Base-by-base conservation (phyloP, 139 green algal species). In the Picochlorum sp. region DNA sequence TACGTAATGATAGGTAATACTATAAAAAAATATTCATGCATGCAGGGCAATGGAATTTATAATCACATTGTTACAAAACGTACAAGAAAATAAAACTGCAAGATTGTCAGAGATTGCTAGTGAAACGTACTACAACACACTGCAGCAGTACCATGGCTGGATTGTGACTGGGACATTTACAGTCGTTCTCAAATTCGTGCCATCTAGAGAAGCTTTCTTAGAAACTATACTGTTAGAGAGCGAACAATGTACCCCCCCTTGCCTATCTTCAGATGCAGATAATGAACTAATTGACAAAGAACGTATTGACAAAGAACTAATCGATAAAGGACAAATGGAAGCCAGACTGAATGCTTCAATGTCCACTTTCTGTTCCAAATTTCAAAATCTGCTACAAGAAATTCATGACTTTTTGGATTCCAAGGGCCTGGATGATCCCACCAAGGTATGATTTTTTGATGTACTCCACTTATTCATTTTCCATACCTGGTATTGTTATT, bases 21-120 rank as follows among this genome's bases (percentile, higher is more conserved):
- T n/a, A n/a, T n/a, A n/a, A n/a, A n/a, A n/a, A 49, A 28, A 26
- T 12, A n/a, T 12, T 43, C 5, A 72, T n/a, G n/a, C n/a, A n/a
- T n/a, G n/a, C 10, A 88, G 83, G 30, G 83, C 83, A 1, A 81
- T 89, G 75, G 65, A 87, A 68, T 90, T 90, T 65, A 70, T 84
- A 13, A 56, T 79, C 18, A 63, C 57, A 2, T 60, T 90, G 53
- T 59, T 90, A 30, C 45, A 67, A 31, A 49, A 55, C 30, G 22
- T 87, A 32, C 41, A 73, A 31, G 61, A 72, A 7, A 63, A 81
- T 41, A 26, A 24, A n/a, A 26, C 20, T 14, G 16, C 29, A 14
- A 57, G 39, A 1, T 29, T 87, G 50, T 43, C 37, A n/a, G 58
- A 64, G 2, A 75, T 65, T 5, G 80, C 77, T 4, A 64, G 35